These are phyloP conservation scores for Mycocentrospora acerina DNA, from an alignment of 2,329 filamentous ascomycete genomes.

Conservation along the genomic window DNA sequence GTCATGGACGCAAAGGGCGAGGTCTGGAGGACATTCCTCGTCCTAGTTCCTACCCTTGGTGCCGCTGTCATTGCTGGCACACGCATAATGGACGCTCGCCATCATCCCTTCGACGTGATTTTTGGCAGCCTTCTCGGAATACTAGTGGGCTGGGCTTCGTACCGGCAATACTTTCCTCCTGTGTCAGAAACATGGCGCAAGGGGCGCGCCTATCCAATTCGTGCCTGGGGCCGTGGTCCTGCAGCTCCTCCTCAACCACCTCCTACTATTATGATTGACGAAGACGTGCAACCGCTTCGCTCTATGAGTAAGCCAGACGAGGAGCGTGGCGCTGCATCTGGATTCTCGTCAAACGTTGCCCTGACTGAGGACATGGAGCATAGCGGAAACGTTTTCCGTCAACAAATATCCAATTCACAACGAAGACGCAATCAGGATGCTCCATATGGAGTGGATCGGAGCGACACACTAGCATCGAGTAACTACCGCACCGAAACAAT, in stretches of 20 bases:
- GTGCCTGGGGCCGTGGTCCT: conserved; percentile 56
- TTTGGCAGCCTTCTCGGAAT: conserved; percentile 57
- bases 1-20: conserved; percentile 61
- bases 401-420: conserved; percentile 42
- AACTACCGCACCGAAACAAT: conserved; percentile 28
- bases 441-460: conserved; percentile 31
- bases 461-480: conserved; percentile 33
- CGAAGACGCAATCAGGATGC: conserved; percentile 34
- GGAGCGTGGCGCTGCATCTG: conserved; percentile 36
- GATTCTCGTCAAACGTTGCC: conserved; percentile 27
- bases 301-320: conserved; percentile 31
- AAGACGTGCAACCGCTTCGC: conserved; percentile 36
- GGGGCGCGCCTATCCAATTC: conserved; percentile 60
- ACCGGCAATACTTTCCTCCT: conserved; percentile 62
- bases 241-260: conserved; percentile 29
- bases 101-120: conserved; percentile 63
- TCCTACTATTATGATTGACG: conserved; percentile 26
- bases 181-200: conserved; percentile 58
- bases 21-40: conserved; percentile 60
- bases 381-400: conserved; percentile 40
- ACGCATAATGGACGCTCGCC: conserved; percentile 63
- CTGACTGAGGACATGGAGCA: conserved; percentile 19
- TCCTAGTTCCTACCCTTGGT: conserved; percentile 55
- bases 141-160: conserved; percentile 54
- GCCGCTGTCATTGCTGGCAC: conserved; percentile 58